These are phyloP conservation scores for Botrytis deweyae DNA, from an alignment of 2,329 filamentous ascomycete species.

Conservation along the genomic window DNA sequence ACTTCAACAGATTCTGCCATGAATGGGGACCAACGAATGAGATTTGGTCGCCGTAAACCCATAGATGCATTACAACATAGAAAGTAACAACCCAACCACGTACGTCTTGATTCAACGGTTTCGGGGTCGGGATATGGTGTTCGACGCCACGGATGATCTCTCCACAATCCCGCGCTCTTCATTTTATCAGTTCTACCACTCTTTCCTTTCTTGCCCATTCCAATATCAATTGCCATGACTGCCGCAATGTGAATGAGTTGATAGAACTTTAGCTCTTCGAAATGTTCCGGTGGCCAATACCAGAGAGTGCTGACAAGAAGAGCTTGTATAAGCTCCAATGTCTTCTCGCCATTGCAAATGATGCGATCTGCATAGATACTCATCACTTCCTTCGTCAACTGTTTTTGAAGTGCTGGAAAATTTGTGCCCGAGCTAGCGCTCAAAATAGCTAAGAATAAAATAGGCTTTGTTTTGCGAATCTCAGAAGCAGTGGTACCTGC, in stretches of 20 bases:
- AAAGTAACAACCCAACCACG: constrained; percentile 41
- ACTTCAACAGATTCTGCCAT: constrained; percentile 47
- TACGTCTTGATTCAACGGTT: constrained; percentile 39
- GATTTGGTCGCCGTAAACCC: constrained; percentile 46
- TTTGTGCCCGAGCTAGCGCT: constrained; percentile 58
- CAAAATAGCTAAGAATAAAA: constrained; percentile 70
- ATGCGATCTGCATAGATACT: constrained; percentile 49
- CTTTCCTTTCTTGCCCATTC: constrained; percentile 39
- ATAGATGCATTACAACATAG: constrained; percentile 45
- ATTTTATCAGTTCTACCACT: constrained; percentile 34
- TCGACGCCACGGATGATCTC: constrained; percentile 46
- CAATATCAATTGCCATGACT: constrained; percentile 47
- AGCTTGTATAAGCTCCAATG: constrained; percentile 51
- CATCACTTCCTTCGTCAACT: constrained; percentile 50
- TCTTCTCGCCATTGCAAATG: constrained; percentile 51
- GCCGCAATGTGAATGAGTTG: constrained; percentile 53
- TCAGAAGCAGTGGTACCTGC: constrained; percentile 53
- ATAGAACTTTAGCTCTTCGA: constrained; percentile 50
- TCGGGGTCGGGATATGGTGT: constrained; percentile 39
- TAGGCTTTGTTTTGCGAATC: constrained; percentile 58
- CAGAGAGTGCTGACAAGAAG: constrained; percentile 50
- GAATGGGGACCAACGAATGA: constrained; percentile 46
- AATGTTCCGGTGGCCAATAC: constrained; percentile 50
- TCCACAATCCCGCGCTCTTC: constrained; percentile 45
- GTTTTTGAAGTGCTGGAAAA: constrained; percentile 44